Percentiles rank a stretch among this genome's conserved stretches.
Conservation (phyloP, 768 basidiomycete species). For the Xerocomus brunneocitrinus region DNA sequence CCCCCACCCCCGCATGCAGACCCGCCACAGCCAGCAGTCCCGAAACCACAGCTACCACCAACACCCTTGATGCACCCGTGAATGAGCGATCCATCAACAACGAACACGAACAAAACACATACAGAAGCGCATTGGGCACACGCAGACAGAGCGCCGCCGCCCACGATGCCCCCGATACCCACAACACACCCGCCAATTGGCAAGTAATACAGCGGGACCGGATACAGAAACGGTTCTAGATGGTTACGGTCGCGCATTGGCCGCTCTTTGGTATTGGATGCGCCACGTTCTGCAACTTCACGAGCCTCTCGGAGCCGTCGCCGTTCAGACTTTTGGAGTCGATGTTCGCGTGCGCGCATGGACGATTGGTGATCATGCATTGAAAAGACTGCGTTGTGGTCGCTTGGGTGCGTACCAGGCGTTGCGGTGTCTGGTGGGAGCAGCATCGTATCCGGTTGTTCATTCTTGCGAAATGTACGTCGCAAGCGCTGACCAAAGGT, state of each 20-base stretch:
- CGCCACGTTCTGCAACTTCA: neutral
- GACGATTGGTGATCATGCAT: constrained; percentile 17
- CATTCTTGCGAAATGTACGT: constrained; percentile 14
- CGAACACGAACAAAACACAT: neutral
- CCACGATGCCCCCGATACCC: neutral
- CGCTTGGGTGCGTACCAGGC: constrained; percentile 48
- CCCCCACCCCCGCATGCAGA: neutral
- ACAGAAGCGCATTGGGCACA: neutral
- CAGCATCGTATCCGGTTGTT: constrained; percentile 20
- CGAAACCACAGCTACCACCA: neutral
- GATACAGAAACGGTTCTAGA: neutral
- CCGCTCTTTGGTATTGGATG: neutral
- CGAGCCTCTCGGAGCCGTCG: constrained; percentile 1
- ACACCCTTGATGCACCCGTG: neutral
- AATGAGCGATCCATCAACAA: neutral
- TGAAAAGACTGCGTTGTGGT: constrained; percentile 45
- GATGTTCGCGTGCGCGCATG: constrained; percentile 5
- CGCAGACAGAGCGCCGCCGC: neutral
- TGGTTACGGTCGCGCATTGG: neutral
- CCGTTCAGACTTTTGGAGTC: constrained; percentile 9
- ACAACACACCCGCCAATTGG: neutral
- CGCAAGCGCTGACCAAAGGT: constrained; percentile 43
- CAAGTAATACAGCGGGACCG: neutral
- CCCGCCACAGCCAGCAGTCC: neutral
- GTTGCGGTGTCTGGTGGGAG: constrained; percentile 33